Evolutionary conservation across 2,329 filamentous ascomycete genomes (phyloP).

Genomic region (Cercospora sp.): DNA sequence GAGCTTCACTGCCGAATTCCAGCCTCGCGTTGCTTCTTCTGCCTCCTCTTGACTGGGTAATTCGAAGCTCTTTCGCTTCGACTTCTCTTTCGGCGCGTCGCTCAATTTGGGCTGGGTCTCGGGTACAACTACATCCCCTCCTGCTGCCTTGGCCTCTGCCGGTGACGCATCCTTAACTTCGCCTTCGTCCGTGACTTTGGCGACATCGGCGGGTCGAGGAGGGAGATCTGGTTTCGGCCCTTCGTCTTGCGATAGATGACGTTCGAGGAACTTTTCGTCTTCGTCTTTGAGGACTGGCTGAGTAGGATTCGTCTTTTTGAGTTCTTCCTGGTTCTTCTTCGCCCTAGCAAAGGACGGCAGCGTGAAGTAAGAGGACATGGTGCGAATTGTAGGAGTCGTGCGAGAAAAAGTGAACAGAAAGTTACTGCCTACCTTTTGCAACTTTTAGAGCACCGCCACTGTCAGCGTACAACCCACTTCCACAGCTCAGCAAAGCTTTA

Average conservation of each 20-base stretch:
- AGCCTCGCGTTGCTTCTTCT: constrained; percentile 36
- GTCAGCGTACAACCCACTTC: constrained; percentile 6
- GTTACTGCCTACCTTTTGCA: constrained; percentile 16
- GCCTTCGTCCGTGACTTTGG: constrained; percentile 30
- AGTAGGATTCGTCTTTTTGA: constrained; percentile 40
- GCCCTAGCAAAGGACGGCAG: constrained; percentile 39
- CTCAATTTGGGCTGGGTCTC: constrained; percentile 29
- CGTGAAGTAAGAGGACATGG: constrained; percentile 36
- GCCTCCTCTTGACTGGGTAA: constrained; percentile 41
- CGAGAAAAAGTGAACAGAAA: constrained; percentile 13
- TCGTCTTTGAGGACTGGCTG: constrained; percentile 58
- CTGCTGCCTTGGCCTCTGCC: constrained; percentile 31
- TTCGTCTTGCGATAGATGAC: constrained; percentile 32
- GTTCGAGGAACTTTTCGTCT: constrained; percentile 58
- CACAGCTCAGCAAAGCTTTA: constrained; percentile 15
- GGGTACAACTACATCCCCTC: constrained; percentile 33
- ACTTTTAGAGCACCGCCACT: constrained; percentile 21
- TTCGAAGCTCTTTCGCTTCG: constrained; percentile 33
- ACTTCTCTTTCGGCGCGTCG: constrained; percentile 27
- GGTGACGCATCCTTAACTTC: constrained; percentile 28
- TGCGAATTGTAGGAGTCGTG: background rate
- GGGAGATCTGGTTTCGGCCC: constrained; percentile 22
- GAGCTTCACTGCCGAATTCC: constrained; percentile 25
- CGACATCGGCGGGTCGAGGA: constrained; percentile 21
- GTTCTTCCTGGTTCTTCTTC: constrained; percentile 40